These are phyloP conservation scores for Zanthoxylum bungeanum DNA, from an alignment of 345 rosid species.

Conservation along the genomic window DNA sequence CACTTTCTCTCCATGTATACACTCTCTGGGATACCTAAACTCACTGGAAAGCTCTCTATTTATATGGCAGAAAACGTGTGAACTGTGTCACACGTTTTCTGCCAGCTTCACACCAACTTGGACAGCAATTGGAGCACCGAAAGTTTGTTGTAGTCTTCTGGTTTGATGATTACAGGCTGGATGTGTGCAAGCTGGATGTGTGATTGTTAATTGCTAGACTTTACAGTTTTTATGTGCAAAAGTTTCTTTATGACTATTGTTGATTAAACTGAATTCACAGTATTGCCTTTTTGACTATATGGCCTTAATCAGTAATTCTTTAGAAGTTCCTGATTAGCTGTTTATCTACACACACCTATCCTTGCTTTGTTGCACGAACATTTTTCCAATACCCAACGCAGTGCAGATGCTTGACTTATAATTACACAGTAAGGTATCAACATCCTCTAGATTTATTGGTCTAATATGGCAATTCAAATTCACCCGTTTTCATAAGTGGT, in stretches of 20 bases:
- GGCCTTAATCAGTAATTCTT: neutral
- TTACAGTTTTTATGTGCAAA: neutral
- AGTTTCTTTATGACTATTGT: neutral
- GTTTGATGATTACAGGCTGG: too few species aligned
- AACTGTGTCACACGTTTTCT: too few species aligned
- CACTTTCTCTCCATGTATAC: too few species aligned
- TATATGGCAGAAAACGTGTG: too few species aligned
- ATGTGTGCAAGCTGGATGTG: too few species aligned
- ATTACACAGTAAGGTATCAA: neutral
- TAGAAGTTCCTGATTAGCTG: neutral
- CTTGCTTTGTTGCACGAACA: neutral
- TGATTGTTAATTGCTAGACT: too few species aligned
- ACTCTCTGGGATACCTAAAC: too few species aligned
- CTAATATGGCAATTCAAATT: neutral
- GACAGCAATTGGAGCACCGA: too few species aligned
- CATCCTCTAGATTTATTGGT: neutral
- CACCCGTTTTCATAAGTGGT: neutral
- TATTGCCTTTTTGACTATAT: neutral
- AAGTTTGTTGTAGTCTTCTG: too few species aligned
- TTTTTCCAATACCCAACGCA: neutral
- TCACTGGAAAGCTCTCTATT: too few species aligned
- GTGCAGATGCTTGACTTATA: neutral
- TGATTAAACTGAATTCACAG: neutral
- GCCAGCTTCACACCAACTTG: too few species aligned
- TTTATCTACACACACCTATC: neutral